These are phyloP conservation scores for Groenewaldozyma auringiensis DNA, from an alignment of 1,139 yeast species.

Conservation along the genomic window DNA sequence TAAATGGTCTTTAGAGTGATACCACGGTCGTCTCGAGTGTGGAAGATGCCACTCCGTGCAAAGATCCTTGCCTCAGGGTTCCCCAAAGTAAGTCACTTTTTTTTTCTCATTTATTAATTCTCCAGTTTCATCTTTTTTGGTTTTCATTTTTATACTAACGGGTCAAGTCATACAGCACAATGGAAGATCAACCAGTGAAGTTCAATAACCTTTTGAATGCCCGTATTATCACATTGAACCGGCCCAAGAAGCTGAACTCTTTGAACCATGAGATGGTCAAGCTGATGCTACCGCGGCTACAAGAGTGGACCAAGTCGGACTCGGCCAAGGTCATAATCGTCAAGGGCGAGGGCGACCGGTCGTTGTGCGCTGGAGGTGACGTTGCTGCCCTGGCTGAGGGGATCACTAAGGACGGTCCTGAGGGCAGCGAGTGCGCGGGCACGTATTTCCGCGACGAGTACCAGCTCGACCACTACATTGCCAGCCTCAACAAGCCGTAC, in stretches of 20 bases:
- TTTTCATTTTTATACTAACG: background rate
- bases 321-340: slow-evolving; percentile 59
- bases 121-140: background rate
- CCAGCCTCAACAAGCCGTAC: slow-evolving; percentile 78
- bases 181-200: slow-evolving; percentile 44
- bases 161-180: slow-evolving; percentile 3
- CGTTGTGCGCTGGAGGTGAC: slow-evolving; percentile 77
- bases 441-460: slow-evolving; percentile 76
- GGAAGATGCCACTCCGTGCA: slow-evolving; percentile 27
- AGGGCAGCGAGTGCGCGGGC: slow-evolving; percentile 37
- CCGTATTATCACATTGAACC: slow-evolving; percentile 68
- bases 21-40: background rate
- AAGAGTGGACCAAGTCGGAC: slow-evolving; percentile 66
- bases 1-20: slow-evolving; percentile 2
- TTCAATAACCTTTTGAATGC: slow-evolving; percentile 58
- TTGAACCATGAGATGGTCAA: slow-evolving; percentile 71
- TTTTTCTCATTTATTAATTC: too few relatives aligned
- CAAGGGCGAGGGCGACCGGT: slow-evolving; percentile 51
- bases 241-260: slow-evolving; percentile 81
- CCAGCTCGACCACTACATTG: slow-evolving; percentile 67
- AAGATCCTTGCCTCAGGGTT: slow-evolving; percentile 18
- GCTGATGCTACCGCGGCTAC: slow-evolving; percentile 63
- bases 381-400: slow-evolving; percentile 62
- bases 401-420: slow-evolving; percentile 38
- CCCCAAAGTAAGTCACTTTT: background rate